Conservation (phyloP, 805 yeast genomes). For the Metschnikowia bowlesiae region DNA sequence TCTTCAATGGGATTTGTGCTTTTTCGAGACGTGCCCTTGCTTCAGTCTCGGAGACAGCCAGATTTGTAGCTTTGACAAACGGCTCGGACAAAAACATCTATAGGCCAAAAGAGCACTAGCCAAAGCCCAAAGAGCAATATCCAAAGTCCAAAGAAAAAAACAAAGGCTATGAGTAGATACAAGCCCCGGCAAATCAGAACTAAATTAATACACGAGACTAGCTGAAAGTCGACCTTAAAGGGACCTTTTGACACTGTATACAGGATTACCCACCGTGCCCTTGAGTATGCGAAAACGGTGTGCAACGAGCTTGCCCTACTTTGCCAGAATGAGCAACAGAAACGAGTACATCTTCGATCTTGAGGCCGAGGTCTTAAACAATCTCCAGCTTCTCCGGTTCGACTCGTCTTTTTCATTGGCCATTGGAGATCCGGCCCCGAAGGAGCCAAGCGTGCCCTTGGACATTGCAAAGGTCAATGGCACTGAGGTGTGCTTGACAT, state of each 20-base stretch:
- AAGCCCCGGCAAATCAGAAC: too few species aligned
- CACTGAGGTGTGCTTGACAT: conserved; percentile 17
- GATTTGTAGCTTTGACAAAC: too few species aligned
- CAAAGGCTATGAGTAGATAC: too few species aligned
- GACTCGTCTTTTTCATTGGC: conserved; percentile 8
- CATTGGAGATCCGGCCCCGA: background rate
- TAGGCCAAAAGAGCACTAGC: too few species aligned
- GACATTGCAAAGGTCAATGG: conserved; percentile 11
- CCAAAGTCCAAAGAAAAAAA: too few species aligned
- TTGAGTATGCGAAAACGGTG: background rate
- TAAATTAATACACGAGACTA: background rate
- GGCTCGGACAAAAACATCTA: too few species aligned
- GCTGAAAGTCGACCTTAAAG: background rate
- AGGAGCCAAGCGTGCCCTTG: background rate
- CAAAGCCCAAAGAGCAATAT: too few species aligned
- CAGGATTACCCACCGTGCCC: background rate
- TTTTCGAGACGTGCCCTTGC: too few species aligned
- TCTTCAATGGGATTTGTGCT: too few species aligned
- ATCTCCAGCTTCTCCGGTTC: conserved; percentile 12
- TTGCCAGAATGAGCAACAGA: conserved; percentile 6
- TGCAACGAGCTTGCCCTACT: background rate
- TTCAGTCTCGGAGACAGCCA: too few species aligned
- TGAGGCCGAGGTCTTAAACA: background rate
- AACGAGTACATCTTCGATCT: conserved; percentile 11
- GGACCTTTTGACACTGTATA: background rate